phyloP scores from a whole-genome alignment of 352 stramenopile species.

The Elongisporangium anandrum region DNA sequence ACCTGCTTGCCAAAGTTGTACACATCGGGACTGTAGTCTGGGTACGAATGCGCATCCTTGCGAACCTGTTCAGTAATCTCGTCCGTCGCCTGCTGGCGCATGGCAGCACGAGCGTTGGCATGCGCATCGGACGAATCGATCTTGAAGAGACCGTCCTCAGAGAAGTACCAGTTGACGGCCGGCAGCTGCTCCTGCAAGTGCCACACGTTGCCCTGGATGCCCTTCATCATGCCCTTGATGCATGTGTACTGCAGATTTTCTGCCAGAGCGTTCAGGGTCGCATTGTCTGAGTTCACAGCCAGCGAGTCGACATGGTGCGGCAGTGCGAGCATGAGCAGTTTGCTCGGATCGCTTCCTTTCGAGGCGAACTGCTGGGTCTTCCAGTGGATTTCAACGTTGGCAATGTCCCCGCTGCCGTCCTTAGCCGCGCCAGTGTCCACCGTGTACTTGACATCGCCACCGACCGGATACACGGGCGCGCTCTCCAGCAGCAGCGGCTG shows the following conservation, averaged over 20 bases:
- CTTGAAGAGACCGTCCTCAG: conserved; percentile 45
- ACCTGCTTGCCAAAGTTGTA: conserved; percentile 85
- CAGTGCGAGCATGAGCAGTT: conserved; percentile 70
- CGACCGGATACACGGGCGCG: conserved; percentile 48
- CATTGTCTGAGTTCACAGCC: conserved; percentile 10
- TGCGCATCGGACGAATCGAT: conserved; percentile 20
- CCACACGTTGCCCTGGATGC: conserved; percentile 59
- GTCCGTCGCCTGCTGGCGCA: conserved; percentile 21
- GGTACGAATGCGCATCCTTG: conserved; percentile 49
- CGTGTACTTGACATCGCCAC: conserved; percentile 43
- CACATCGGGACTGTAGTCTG: conserved; percentile 41
- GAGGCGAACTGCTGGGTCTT: conserved; percentile 44
- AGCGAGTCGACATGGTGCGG: conserved; percentile 70
- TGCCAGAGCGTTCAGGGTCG: conserved; percentile 6
- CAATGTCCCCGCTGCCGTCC: conserved; percentile 18
- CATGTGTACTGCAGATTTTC: conserved; percentile 52
- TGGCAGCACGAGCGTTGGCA: conserved; percentile 18
- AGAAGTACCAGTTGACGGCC: conserved; percentile 62
- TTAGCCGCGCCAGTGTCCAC: conserved; percentile 16
- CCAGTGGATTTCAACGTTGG: conserved; percentile 55
- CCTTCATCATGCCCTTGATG: conserved; percentile 72
- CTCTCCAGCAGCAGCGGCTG: conserved; percentile 53
- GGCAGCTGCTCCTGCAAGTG: conserved; percentile 55
- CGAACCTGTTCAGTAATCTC: conserved; percentile 39
- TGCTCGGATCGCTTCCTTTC: conserved; percentile 13